Base-by-base conservation (phyloP, 345 rosid genomes). In the Luvunga scandens region DNA sequence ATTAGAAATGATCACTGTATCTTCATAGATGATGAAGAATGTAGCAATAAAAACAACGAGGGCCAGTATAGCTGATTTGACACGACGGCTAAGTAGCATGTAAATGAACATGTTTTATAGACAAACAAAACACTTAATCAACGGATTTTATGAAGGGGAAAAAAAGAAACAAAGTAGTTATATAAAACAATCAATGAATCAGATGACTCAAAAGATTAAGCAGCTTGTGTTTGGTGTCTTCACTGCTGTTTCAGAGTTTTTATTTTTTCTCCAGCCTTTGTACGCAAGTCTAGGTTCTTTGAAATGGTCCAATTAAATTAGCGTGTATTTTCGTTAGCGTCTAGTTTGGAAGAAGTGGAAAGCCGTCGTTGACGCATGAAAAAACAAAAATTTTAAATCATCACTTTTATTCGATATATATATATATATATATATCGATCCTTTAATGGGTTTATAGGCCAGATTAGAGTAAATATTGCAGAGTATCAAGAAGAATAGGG, bases 21-120 rank as follows among this genome's bases (percentile, higher is more conserved):
- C 86, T 10, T 76, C 80, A 57, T 65, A 85, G 81, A 90, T 16
- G 72, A 92, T 68, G 66, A 87, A 66, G 73, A 88, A 64, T 2
- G 87, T 6, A 74, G 81, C 87, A 22, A 76, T 80, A 42, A 88
- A 48, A 13, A 83, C 24, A 78, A 83, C 76, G 1, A 78, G 38
- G 60, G 81, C 72, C 57, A 89, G 55, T 13, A 84, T 10, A 7
- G 79, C 48, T 0, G 83, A 76, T 64, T 84, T 88, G 21, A 77
- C 81, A 39, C 71, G 77, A 34, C 66, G 75, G 45, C 80, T 48
- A 56, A 69, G 62, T 21, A 61, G 59, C 62, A 80, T 81, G 66
- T 30, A 28, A 72, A 78, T 77, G 9, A 77, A 59, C 78, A 70
- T 24, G 64, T 63, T 75, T 60, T 71, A 45, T 45, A 45, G 13